Conservation (phyloP, 2,329 filamentous ascomycete genomes). For the Colletotrichum chrysophilum region DNA sequence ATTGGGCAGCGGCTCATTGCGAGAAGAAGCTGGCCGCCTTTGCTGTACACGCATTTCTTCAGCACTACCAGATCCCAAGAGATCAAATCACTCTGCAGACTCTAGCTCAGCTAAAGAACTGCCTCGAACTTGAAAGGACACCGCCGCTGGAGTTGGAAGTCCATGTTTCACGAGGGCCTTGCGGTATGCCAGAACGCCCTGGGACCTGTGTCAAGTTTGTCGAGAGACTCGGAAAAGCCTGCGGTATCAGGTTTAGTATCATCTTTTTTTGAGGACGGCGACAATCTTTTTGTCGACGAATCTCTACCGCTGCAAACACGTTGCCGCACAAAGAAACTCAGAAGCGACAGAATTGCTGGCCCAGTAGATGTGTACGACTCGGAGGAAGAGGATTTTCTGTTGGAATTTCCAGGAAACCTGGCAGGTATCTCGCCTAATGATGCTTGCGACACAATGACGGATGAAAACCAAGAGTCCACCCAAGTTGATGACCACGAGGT, state of each 20-base stretch:
- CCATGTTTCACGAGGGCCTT: background rate
- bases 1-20: background rate
- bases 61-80: background rate
- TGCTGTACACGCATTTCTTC: background rate
- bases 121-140: background rate
- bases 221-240: background rate
- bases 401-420: background rate
- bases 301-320: background rate
- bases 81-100: background rate
- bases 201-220: background rate
- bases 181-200: background rate
- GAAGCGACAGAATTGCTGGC: background rate
- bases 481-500: background rate
- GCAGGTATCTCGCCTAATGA: background rate
- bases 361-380: background rate
- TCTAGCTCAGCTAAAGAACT: background rate
- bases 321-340: background rate
- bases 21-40: background rate
- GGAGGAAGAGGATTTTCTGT: background rate
- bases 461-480: background rate
- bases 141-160: background rate
- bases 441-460: background rate
- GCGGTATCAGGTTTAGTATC: background rate
- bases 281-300: background rate
- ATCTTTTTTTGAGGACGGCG: fast-evolving